Conservation (phyloP, 495 filamentous ascomycete species). For the Neurospora sp. region DNA sequence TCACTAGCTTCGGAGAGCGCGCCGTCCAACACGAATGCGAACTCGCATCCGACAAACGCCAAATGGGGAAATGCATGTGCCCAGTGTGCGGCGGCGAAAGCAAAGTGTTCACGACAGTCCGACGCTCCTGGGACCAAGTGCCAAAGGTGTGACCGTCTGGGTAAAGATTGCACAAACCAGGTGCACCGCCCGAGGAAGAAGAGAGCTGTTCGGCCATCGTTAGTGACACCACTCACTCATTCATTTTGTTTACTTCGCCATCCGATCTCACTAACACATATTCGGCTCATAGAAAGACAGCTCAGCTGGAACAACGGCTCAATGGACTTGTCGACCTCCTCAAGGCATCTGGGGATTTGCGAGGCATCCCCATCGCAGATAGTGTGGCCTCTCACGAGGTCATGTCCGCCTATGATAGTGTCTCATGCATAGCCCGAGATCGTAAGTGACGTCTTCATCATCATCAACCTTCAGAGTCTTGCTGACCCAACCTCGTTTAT, state of each 20-base stretch:
- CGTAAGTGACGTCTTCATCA: background rate
- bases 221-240: constrained; percentile 4
- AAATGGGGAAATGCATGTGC: constrained; percentile 2
- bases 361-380: background rate
- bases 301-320: constrained; percentile 24
- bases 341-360: constrained; percentile 15
- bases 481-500: background rate
- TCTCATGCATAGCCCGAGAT: background rate
- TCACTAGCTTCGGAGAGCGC: background rate
- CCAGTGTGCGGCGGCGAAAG: constrained; percentile 1
- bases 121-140: background rate
- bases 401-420: background rate
- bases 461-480: background rate
- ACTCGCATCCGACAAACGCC: background rate
- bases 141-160: background rate
- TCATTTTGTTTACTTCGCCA: background rate
- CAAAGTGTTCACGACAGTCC: background rate
- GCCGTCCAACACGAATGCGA: background rate
- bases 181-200: constrained; percentile 24
- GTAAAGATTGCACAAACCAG: background rate
- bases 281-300: constrained; percentile 14
- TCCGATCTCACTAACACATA: background rate
- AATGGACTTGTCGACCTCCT: constrained; percentile 22
- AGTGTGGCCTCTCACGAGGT: background rate
- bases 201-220: constrained; percentile 25